Conservation (phyloP, 2,329 filamentous ascomycete species). For the Fusarium scirpi region DNA sequence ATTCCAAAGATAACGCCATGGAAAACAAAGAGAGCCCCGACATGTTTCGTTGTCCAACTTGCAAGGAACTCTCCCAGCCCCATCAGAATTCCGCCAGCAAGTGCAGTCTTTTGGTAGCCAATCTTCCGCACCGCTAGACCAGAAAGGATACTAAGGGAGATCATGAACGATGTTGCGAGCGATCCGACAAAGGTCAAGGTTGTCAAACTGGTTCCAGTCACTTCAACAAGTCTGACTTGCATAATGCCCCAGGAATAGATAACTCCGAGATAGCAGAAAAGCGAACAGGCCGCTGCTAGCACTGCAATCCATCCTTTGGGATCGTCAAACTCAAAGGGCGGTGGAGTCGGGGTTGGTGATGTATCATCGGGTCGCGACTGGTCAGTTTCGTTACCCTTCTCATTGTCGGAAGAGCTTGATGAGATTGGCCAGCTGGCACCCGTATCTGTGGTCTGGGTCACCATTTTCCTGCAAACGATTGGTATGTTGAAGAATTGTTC, state of each 20-base stretch:
- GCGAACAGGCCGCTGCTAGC: conserved; percentile 34
- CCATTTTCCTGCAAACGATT: not conserved
- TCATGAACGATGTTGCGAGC: conserved; percentile 46
- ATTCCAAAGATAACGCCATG: conserved; percentile 47
- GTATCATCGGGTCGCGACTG: not conserved
- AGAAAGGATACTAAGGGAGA: conserved; percentile 41
- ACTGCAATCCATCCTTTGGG: conserved; percentile 37
- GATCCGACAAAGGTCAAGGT: conserved; percentile 49
- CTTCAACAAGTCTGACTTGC: conserved; percentile 47
- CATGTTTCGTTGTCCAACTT: conserved; percentile 43
- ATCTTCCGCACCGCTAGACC: conserved; percentile 37
- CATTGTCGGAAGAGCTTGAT: conserved; percentile 23
- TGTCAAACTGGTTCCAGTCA: conserved; percentile 40
- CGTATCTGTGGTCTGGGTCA: accelerated
- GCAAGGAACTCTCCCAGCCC: conserved; percentile 49
- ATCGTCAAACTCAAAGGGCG: conserved; percentile 24
- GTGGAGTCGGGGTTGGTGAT: not conserved
- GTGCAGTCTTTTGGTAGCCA: conserved; percentile 42
- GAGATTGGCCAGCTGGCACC: not conserved
- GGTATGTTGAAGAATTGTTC: not conserved
- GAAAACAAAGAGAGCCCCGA: conserved; percentile 44
- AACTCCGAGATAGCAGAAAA: conserved; percentile 49
- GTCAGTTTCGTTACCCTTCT: conserved; percentile 24
- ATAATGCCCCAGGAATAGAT: conserved; percentile 51
- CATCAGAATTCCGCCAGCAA: conserved; percentile 45